These are phyloP conservation scores for Entoloma clypeatum DNA, from an alignment of 1,284 basidiomycete species.

Conservation along the genomic window DNA sequence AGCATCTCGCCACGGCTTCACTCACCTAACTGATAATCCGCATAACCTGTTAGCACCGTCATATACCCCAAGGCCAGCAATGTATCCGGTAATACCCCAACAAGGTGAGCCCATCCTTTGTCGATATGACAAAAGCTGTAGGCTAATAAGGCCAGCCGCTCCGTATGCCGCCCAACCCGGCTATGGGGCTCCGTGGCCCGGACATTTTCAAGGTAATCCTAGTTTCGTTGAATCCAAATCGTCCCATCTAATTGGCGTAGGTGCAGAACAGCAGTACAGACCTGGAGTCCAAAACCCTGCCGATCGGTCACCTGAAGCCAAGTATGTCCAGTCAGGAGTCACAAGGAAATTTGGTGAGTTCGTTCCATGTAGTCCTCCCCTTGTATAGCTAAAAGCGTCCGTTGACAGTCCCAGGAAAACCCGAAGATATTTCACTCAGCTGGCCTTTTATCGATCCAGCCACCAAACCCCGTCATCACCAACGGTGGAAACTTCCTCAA, in stretches of 20 bases:
- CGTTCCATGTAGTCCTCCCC: neutral
- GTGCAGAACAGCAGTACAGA: too few relatives aligned
- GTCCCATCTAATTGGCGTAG: too few relatives aligned
- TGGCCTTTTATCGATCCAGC: constrained; percentile 32
- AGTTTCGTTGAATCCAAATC: neutral
- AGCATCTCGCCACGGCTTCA: too few relatives aligned
- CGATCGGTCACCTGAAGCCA: too few relatives aligned
- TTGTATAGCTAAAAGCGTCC: neutral
- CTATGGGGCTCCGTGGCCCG: constrained; percentile 1
- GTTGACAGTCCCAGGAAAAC: constrained; percentile 23
- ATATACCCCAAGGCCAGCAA: too few relatives aligned
- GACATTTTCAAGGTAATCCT: neutral
- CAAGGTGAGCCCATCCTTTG: too few relatives aligned
- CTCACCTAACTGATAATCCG: too few relatives aligned
- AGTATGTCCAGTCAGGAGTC: too few relatives aligned
- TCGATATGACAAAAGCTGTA: neutral
- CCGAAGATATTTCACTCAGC: constrained; percentile 25
- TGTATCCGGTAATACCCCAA: too few relatives aligned
- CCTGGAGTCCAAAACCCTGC: too few relatives aligned
- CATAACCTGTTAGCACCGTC: too few relatives aligned
- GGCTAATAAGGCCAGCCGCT: neutral
- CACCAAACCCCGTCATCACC: constrained; percentile 13
- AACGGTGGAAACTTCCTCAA: constrained; percentile 19
- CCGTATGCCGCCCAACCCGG: constrained; percentile 1
- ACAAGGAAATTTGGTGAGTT: too few relatives aligned